Conservation (phyloP, 2,329 filamentous ascomycete species). For the Colletotrichum tropicicola region DNA sequence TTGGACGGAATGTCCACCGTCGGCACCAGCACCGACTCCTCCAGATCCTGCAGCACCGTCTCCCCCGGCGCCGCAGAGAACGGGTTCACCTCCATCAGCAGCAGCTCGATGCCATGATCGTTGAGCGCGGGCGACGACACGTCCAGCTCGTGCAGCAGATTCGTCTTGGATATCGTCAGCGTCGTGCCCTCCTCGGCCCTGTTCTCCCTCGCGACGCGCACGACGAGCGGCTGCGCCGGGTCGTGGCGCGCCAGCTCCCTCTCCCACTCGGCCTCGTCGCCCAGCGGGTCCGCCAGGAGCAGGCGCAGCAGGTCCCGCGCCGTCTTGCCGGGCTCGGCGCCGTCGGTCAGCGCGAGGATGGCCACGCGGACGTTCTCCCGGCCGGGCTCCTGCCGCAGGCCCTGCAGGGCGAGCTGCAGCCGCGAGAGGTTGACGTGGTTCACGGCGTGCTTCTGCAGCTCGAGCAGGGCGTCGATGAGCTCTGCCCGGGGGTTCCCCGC, state of each 20-base stretch:
- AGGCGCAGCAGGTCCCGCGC: constrained; percentile 75
- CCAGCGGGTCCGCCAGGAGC: constrained; percentile 75
- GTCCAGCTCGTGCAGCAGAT: constrained; percentile 64
- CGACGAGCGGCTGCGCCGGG: constrained; percentile 65
- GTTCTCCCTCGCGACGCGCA: constrained; percentile 51
- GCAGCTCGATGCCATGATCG: constrained; percentile 70
- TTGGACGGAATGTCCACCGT: constrained; percentile 75
- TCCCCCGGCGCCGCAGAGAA: constrained; percentile 54
- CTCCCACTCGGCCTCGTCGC: constrained; percentile 73
- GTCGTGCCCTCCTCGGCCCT: not conserved
- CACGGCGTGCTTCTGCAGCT: constrained; percentile 68
- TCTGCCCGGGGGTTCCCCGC: constrained; percentile 53
- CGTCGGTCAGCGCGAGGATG: constrained; percentile 58
- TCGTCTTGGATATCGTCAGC: constrained; percentile 35
- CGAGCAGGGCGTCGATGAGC: constrained; percentile 66
- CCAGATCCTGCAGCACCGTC: constrained; percentile 51
- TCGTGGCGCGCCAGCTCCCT: constrained; percentile 63
- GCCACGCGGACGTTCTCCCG: constrained; percentile 68
- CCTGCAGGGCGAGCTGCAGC: constrained; percentile 75
- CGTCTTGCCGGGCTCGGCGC: constrained; percentile 49
- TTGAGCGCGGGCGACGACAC: constrained; percentile 71
- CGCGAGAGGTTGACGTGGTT: constrained; percentile 74
- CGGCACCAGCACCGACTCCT: constrained; percentile 79
- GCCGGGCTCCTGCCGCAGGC: constrained; percentile 65
- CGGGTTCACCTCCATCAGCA: constrained; percentile 62